These are phyloP conservation scores for Auricularia sp. DNA, from an alignment of 768 basidiomycete species.

Conservation along the genomic window DNA sequence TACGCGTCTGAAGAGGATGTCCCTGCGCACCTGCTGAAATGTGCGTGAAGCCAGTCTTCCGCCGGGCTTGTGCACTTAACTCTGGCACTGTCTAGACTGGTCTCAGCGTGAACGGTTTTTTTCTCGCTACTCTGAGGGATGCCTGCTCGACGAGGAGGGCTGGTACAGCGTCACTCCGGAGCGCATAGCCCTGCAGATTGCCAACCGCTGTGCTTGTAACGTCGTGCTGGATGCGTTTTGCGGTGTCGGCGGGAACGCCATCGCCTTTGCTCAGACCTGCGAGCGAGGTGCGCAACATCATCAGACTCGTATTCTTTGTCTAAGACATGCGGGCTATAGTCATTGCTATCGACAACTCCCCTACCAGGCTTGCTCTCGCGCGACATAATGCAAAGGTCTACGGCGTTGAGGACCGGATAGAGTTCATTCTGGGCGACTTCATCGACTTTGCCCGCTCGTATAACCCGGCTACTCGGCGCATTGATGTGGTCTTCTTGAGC, in stretches of 20 bases:
- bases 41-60: slow-evolving; percentile 36
- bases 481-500: slow-evolving; percentile 87
- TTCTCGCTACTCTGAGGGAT: slow-evolving; percentile 68
- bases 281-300: slow-evolving; percentile 59
- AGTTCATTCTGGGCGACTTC: slow-evolving; percentile 86
- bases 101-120: slow-evolving; percentile 76
- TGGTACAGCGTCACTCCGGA: slow-evolving; percentile 98
- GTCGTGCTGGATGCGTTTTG: slow-evolving; percentile 91
- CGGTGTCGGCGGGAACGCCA: slow-evolving; percentile 95
- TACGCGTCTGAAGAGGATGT: slow-evolving; percentile 58
- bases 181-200: slow-evolving; percentile 83
- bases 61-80: background rate
- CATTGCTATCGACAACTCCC: slow-evolving; percentile 85
- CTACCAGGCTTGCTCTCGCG: slow-evolving; percentile 78
- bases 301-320: background rate
- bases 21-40: slow-evolving; percentile 73
- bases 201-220: slow-evolving; percentile 79
- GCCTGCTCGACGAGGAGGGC: slow-evolving; percentile 88
- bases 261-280: slow-evolving; percentile 94
- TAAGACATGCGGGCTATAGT: slow-evolving; percentile 37
- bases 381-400: slow-evolving; percentile 90
- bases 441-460: slow-evolving; percentile 62
- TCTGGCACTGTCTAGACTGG: slow-evolving; percentile 51
- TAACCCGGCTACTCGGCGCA: slow-evolving; percentile 29
- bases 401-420: slow-evolving; percentile 90